Base-by-base conservation (phyloP, 805 yeast species). In the Candida argentea region DNA sequence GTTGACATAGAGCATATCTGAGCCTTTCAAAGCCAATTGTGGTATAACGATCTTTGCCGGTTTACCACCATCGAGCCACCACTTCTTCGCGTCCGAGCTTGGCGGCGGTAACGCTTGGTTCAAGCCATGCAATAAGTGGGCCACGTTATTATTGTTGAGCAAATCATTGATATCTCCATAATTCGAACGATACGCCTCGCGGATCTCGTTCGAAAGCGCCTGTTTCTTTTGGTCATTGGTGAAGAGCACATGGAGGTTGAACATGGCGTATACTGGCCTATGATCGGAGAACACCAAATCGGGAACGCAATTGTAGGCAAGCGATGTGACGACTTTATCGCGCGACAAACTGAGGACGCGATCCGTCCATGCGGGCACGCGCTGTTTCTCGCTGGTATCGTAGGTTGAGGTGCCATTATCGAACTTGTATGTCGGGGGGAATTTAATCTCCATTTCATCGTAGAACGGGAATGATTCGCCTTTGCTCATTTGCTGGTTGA, bases 311-410 rank as follows among this genome's bases (percentile, higher is more conserved):
- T 72, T 66, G 48, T 89, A 91, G 5, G 58, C 53, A 1, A 66
- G 36, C 36, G 81, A 89, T 25, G 57, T 62, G 32, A 87, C 49
- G 7, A 67, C 61, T 20, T 68, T 65, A 10, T 81, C 76, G 15
- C 80, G 60, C 3, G 67, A 55, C 31, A 61, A 42, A 43, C 74
- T 76, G 26, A 87, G 52, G 21, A 89, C 76, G 6, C 98, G 64
- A 52, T 89, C 98, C 0, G 97, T 89, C 96, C 97, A 89, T 0
- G 95, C 80, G 1, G 98, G 98, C 4, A 83, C 76, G 42, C 98
- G 67, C 37, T 79, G 89, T 49, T 89, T 89, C 41, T 89, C 98
- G 7, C 94, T 79, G 2, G 93, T 66, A 50, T 89, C 97, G 48
- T 87, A 91, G 12, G 52, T 58, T 27, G 71, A 66, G 0, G 94